phyloP scores from a whole-genome alignment of 192 early-diverging fungal genomes.

The Haplosporangium gracile region DNA sequence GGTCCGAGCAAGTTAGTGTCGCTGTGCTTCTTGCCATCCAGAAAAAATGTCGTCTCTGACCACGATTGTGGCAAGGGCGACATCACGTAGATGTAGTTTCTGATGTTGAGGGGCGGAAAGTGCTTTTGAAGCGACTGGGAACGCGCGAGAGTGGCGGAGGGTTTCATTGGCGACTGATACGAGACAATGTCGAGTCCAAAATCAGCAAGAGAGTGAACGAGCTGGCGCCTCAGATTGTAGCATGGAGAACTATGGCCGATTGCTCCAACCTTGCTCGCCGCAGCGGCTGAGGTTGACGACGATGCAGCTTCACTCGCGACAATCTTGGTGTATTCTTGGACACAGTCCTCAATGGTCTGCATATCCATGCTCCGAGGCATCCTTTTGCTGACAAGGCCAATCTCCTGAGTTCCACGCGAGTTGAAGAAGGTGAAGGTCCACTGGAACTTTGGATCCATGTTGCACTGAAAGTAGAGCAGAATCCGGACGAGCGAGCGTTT shows the following conservation, averaged over 20 bases:
- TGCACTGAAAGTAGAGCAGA: constrained; percentile 46
- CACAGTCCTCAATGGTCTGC: constrained; percentile 14
- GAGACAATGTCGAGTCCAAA: constrained; percentile 46
- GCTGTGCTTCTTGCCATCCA: constrained; percentile 19
- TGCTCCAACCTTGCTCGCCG: background rate
- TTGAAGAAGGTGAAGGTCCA: constrained; percentile 48
- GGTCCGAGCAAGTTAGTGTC: constrained; percentile 7
- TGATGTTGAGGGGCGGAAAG: constrained; percentile 39
- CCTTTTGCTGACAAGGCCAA: constrained; percentile 21
- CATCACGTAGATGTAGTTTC: constrained; percentile 45
- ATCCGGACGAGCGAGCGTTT: constrained; percentile 21
- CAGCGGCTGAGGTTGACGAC: background rate
- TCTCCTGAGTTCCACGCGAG: constrained; percentile 25
- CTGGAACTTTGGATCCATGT: constrained; percentile 40
- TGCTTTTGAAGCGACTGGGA: constrained; percentile 48
- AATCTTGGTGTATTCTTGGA: constrained; percentile 28
- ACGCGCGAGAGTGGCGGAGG: constrained; percentile 7
- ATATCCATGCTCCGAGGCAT: constrained; percentile 18
- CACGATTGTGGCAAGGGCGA: constrained; percentile 39
- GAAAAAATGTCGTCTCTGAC: constrained; percentile 27
- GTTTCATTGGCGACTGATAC: constrained; percentile 48
- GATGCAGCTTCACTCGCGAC: constrained; percentile 1
- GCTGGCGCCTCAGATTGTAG: constrained; percentile 26
- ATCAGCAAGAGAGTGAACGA: constrained; percentile 43
- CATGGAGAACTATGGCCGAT: constrained; percentile 19